Percentiles rank a stretch among this genome's conserved stretches.
Evolutionary conservation across 768 basidiomycete genomes (phyloP).

Genomic region (Sistotremastrum suecicum): DNA sequence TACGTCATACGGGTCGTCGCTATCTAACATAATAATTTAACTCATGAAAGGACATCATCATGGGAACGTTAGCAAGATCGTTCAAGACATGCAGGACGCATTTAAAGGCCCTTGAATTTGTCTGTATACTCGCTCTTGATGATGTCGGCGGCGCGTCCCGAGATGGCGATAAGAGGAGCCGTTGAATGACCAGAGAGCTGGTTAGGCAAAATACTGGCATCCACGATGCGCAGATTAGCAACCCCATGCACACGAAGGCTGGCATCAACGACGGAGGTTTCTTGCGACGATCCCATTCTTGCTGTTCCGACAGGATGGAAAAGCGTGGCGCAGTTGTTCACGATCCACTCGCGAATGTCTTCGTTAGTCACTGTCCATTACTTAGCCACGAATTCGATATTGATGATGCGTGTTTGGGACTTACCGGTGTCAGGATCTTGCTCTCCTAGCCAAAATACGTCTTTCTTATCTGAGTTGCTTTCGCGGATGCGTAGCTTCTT

Average conservation of each 20-base stretch:
- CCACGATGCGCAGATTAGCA: slow-evolving; percentile 9
- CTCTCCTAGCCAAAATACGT: slow-evolving; percentile 13
- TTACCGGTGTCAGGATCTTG: slow-evolving; percentile 5
- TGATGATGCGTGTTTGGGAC: too few relatives aligned
- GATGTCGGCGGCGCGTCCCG: slow-evolving; percentile 13
- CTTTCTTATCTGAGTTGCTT: slow-evolving; percentile 1
- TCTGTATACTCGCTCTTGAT: slow-evolving; percentile 6
- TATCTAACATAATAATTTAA: too few relatives aligned
- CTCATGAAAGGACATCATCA: too few relatives aligned
- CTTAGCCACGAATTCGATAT: too few relatives aligned
- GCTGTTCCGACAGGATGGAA: slow-evolving; percentile 10
- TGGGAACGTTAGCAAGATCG: too few relatives aligned
- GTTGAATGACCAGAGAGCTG: slow-evolving; percentile 11
- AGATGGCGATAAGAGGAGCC: slow-evolving; percentile 10
- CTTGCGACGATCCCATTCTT: slow-evolving; percentile 8
- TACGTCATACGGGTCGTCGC: too few relatives aligned
- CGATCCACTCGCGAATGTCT: slow-evolving; percentile 7
- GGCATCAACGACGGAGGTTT: slow-evolving; percentile 10
- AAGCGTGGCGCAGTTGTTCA: slow-evolving; percentile 2
- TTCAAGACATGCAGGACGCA: too few relatives aligned
- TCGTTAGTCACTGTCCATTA: slow-evolving; percentile 4
- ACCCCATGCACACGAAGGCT: slow-evolving; percentile 12
- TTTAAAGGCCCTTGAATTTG: too few relatives aligned
- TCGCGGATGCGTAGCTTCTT: slow-evolving; percentile 2
- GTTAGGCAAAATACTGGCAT: slow-evolving; percentile 12